phyloP scores from a whole-genome alignment of 129 eudicot species.

The Flaveria bidentis region DNA sequence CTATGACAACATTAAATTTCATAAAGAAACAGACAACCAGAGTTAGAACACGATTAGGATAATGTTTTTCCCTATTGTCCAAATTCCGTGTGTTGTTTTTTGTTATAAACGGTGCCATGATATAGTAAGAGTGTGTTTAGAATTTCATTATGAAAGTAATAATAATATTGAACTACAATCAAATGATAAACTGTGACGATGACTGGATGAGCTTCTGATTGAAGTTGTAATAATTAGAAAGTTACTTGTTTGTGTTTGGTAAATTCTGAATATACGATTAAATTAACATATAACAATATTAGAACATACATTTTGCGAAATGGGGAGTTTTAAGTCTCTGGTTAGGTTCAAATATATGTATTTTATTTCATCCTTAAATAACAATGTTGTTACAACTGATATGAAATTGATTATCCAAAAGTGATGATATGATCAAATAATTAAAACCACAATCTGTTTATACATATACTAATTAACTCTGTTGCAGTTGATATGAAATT shows the following conservation, averaged over 20 bases:
- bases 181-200: not conserved
- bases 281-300: not conserved
- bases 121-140: not conserved
- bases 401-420: too few species aligned
- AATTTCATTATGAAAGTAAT: not conserved
- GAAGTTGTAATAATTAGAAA: not conserved
- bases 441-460: not conserved
- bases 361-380: not conserved
- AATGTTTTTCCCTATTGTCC: not conserved
- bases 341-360: not conserved
- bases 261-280: not conserved
- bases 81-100: not conserved
- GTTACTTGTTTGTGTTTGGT: not conserved
- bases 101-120: not conserved
- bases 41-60: not conserved
- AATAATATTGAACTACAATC: not conserved
- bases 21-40: not conserved
- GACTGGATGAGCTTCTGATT: not conserved
- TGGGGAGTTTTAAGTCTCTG: not conserved
- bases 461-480: not conserved
- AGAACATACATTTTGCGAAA: not conserved
- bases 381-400: too few species aligned
- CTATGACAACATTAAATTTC: not conserved
- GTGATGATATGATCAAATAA: not conserved
- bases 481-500: not conserved